Base-by-base conservation (phyloP, 2,329 filamentous ascomycete species). In the Pseudogymnoascus sp. region DNA sequence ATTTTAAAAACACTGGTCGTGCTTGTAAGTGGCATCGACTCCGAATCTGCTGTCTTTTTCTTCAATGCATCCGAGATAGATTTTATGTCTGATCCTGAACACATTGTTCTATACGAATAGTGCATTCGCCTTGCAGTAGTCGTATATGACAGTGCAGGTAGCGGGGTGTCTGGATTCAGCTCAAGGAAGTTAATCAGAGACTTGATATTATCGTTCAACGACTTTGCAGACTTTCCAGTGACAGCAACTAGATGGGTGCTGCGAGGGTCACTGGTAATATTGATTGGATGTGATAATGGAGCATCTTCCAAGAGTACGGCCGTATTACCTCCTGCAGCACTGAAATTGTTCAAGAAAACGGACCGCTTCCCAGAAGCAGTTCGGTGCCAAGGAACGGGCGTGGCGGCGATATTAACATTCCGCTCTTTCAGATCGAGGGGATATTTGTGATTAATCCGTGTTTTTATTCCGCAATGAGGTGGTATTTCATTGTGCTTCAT, bases 31-130 rank as follows among this genome's bases (percentile, higher is more conserved):
- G 58, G 40, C 81, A 81, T n/a, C 80, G 75, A 2, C 78, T 78
- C 69, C 76, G 77, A 31, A 74, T 77, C 41, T 81, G 79, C 0
- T 68, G 62, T 1, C 18, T 76, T 70, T 33, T 18, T 33, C 49
- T 52, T 25, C 16, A 55, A 35, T 18, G 28, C n/a, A 21, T 55
- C 28, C 21, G 9, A 33, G 16, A 55, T n/a, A 21, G 5, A 35
- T 55, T 55, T 43, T 6, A 80, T 62, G 60, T 74, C 73, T 3
- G 71, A 70, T 0, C 75, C 79, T 3, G 76, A 70, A 52, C 81
- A 76, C 40, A 77, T 80, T 70, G 83, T 75, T 9, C 83, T 79
- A 75, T 80, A 81, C 67, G 79, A 75, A 71, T 85, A 80, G 66
- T 87, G 85, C 7, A 83, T 80, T 59, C 81, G 81, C 11, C 86